Conservation (phyloP, 2,329 filamentous ascomycete genomes). For the Diatrype stigma region DNA sequence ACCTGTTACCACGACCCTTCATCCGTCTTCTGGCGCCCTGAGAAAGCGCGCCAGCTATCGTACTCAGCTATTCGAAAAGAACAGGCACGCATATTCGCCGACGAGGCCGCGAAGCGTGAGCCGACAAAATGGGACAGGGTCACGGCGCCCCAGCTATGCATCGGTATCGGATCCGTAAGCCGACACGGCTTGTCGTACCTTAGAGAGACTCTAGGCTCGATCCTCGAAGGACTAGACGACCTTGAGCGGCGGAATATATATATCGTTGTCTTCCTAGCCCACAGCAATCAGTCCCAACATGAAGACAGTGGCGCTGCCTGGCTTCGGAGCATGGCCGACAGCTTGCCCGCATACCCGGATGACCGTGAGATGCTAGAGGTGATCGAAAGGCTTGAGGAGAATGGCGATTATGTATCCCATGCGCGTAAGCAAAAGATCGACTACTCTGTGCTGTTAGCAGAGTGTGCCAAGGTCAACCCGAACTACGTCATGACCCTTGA, state of each 20-base stretch:
- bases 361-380: slow-evolving; percentile 4
- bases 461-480: slow-evolving; percentile 39
- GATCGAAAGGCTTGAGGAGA: no score
- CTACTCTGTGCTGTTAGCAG: slow-evolving; percentile 44
- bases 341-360: slow-evolving; percentile 14
- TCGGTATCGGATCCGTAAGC: slow-evolving; percentile 17
- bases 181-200: slow-evolving; percentile 19
- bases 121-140: neutral
- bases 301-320: slow-evolving; percentile 14
- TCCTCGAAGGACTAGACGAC: slow-evolving; percentile 14
- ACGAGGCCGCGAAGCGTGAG: neutral
- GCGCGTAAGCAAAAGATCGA: slow-evolving; percentile 16
- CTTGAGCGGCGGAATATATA: slow-evolving; percentile 11
- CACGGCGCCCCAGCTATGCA: slow-evolving; percentile 13
- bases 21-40: no score
- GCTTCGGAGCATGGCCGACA: slow-evolving; percentile 18
- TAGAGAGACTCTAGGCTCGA: slow-evolving; percentile 16
- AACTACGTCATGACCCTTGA: slow-evolving; percentile 20
- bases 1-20: no score
- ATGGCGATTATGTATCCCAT: no score
- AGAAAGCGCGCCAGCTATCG: no score
- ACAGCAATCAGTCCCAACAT: slow-evolving; percentile 15
- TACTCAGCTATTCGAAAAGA: slow-evolving; percentile 17
- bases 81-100: slow-evolving; percentile 11
- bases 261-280: slow-evolving; percentile 22